phyloP scores from a whole-genome alignment of 495 filamentous ascomycete genomes.

The Acidomyces sp. region DNA sequence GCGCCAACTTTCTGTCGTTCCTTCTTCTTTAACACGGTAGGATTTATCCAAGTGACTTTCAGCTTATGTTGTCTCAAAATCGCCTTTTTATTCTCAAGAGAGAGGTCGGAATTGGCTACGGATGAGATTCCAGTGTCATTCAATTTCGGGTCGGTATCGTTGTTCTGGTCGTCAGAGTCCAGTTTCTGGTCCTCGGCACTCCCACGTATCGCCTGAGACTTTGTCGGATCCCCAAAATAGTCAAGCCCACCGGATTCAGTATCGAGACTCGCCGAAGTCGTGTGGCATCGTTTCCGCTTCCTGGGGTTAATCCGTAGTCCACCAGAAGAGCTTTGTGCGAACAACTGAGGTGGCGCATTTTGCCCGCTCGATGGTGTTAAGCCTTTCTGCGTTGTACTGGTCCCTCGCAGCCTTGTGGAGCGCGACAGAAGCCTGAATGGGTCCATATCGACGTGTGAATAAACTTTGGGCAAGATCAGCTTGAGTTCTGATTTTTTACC shows the following conservation, averaged over 20 bases:
- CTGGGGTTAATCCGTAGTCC: conserved; percentile 17
- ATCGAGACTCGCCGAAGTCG: not conserved
- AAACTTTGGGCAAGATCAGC: too few species aligned
- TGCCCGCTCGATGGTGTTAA: conserved; percentile 40
- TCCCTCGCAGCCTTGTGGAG: conserved; percentile 38
- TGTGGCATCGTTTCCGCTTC: conserved; percentile 29
- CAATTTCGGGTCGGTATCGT: too few species aligned
- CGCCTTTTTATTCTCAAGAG: conserved; percentile 49
- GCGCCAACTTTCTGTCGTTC: conserved; percentile 19
- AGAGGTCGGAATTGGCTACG: not conserved
- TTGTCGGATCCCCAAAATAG: conserved; percentile 22
- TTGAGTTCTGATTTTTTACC: too few species aligned
- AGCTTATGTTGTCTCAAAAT: conserved; percentile 73
- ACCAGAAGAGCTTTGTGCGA: conserved; percentile 29
- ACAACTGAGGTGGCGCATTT: conserved; percentile 41
- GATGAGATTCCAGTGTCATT: not conserved
- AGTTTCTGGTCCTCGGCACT: too few species aligned
- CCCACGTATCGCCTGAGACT: not conserved
- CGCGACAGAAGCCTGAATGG: conserved; percentile 54
- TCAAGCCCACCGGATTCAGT: conserved; percentile 22
- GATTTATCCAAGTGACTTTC: conserved; percentile 52
- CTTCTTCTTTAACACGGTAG: conserved; percentile 39
- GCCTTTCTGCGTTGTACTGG: conserved; percentile 21
- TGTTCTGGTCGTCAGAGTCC: too few species aligned
- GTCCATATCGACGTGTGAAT: conserved; percentile 38